Percentiles rank a stretch among this genome's conserved stretches.
These are phyloP conservation scores for Botrytis porri DNA, from an alignment of 2,329 filamentous ascomycete species.

Conservation along the genomic window DNA sequence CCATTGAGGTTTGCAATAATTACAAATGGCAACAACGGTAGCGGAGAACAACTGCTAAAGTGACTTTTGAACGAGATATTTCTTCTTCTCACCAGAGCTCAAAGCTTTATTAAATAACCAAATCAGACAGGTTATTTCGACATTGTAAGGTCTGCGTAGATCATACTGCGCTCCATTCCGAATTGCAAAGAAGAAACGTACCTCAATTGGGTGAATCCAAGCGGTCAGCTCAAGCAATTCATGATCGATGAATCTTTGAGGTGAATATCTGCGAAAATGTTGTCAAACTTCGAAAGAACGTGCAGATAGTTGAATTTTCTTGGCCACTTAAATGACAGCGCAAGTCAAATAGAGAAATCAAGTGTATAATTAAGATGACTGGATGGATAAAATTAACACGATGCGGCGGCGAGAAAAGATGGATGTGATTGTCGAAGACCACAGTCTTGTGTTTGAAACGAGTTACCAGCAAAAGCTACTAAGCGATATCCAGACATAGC, in stretches of 20 bases:
- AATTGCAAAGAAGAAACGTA: neutral
- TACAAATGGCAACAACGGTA: neutral
- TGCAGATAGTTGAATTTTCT: neutral
- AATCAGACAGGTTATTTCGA: neutral
- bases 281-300: neutral
- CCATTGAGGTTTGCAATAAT: neutral
- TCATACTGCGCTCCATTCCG: neutral
- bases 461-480: neutral
- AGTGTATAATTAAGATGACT: neutral
- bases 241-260: neutral
- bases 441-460: neutral
- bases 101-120: too few species aligned
- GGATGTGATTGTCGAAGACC: neutral
- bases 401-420: neutral
- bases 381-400: neutral
- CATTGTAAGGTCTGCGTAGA: rapidly evolving
- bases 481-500: neutral
- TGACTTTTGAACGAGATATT: neutral
- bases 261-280: neutral
- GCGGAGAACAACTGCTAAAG: neutral
- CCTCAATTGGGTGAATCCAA: neutral
- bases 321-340: neutral
- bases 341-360: neutral
- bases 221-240: neutral
- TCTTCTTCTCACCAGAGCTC: neutral